Conservation (phyloP, 345 rosid species). For the Lepidium sativum region DNA sequence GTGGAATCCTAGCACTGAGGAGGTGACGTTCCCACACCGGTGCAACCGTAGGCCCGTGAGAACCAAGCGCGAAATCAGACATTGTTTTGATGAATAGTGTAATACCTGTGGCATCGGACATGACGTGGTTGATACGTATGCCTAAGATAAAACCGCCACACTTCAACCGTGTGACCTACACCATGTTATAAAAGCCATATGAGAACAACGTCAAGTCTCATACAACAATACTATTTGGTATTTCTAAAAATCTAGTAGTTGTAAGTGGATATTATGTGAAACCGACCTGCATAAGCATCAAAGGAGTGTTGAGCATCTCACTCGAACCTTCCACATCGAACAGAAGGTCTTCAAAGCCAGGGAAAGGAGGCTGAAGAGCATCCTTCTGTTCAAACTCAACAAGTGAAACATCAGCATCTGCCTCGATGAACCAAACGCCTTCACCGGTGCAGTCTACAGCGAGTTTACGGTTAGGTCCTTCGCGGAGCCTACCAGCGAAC, state of each 20-base stretch:
- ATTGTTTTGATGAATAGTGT: conserved; percentile 18
- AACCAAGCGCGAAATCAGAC: conserved; percentile 17
- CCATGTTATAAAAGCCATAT: neutral
- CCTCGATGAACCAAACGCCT: conserved; percentile 33
- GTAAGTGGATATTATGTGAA: neutral
- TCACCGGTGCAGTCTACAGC: conserved; percentile 31
- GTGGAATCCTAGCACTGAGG: conserved; percentile 15
- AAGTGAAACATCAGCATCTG: conserved; percentile 32
- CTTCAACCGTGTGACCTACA: conserved; percentile 26
- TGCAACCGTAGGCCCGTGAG: conserved; percentile 1
- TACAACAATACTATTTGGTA: too few relatives aligned
- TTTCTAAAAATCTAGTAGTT: neutral
- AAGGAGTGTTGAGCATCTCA: conserved; percentile 22
- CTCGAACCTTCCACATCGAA: conserved; percentile 17
- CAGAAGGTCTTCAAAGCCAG: conserved; percentile 29
- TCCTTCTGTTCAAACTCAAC: conserved; percentile 20
- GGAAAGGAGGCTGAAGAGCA: conserved; percentile 29
- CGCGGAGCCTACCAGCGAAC: conserved; percentile 29
- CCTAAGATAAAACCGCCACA: conserved; percentile 34
- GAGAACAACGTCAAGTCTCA: too few relatives aligned
- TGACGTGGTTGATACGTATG: conserved; percentile 20
- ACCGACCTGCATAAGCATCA: conserved; percentile 30
- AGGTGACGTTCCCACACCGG: conserved; percentile 34
- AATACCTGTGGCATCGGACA: conserved; percentile 19
- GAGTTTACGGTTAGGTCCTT: conserved; percentile 27